These are phyloP conservation scores for Trametes sanguinea DNA, from an alignment of 768 basidiomycete genomes.

Conservation along the genomic window DNA sequence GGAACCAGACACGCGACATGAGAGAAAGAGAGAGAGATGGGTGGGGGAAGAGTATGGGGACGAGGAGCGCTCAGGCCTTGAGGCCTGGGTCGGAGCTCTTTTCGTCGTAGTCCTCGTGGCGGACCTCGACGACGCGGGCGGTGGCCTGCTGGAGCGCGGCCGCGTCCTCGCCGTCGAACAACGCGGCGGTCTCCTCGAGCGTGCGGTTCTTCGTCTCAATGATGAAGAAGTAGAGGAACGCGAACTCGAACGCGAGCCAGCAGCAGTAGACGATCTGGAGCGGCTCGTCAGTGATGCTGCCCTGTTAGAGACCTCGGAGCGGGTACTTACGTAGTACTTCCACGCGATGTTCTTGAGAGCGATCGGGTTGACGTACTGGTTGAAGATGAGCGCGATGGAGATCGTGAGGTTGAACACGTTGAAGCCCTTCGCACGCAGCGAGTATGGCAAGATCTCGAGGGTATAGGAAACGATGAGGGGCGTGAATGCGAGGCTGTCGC, in stretches of 20 bases:
- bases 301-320: background rate
- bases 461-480: conserved; percentile 88
- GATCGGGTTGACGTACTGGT: conserved; percentile 86
- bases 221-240: conserved; percentile 67
- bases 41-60: background rate
- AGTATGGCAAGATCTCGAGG: conserved; percentile 84
- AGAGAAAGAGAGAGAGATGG: no score
- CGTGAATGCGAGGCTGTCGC: conserved; percentile 67
- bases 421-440: conserved; percentile 84
- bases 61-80: conserved; percentile 11
- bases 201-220: conserved; percentile 74
- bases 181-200: conserved; percentile 78
- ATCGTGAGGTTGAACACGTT: conserved; percentile 79
- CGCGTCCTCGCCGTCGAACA: conserved; percentile 74
- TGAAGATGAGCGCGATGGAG: conserved; percentile 82
- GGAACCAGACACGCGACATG: no score
- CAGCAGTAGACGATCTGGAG: conserved; percentile 63
- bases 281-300: background rate
- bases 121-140: conserved; percentile 14
- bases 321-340: conserved; percentile 68
- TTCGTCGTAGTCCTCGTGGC: conserved; percentile 26
- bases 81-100: conserved; percentile 20
- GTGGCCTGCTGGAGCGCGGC: conserved; percentile 11
- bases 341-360: conserved; percentile 63
- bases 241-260: conserved; percentile 68